Conservation (phyloP, 2,329 filamentous ascomycete genomes). For the Clonostachys byssicola region DNA sequence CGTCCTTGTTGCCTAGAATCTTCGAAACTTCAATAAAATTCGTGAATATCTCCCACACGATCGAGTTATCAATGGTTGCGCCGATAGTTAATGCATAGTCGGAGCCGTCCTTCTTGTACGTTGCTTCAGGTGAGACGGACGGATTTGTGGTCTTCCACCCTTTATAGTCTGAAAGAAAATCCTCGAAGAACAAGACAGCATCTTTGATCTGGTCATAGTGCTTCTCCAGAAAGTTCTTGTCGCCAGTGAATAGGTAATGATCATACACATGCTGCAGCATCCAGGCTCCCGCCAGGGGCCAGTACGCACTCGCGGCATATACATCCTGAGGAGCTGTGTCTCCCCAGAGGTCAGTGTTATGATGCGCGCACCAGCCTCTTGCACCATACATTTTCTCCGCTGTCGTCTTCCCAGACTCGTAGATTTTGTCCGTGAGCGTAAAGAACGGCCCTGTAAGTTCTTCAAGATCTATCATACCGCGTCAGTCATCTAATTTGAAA, state of each 20-base stretch:
- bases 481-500: too few species aligned
- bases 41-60: conserved; percentile 6
- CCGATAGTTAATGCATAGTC: conserved; percentile 4
- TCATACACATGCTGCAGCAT: conserved; percentile 2
- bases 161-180: conserved; percentile 11
- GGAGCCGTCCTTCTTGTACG: background rate
- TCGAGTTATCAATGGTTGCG: conserved; percentile 6
- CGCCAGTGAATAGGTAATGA: background rate
- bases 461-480: background rate
- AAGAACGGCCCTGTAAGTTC: conserved; percentile 21
- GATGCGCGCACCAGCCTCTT: conserved; percentile 24
- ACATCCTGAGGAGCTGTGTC: conserved; percentile 12
- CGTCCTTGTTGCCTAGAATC: conserved; percentile 3
- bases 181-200: conserved; percentile 18
- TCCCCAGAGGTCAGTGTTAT: conserved; percentile 30
- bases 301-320: conserved; percentile 3
- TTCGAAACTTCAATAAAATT: conserved; percentile 5
- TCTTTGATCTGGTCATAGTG: conserved; percentile 20
- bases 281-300: conserved; percentile 4
- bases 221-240: conserved; percentile 15
- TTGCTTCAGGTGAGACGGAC: conserved; percentile 10
- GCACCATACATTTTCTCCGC: conserved; percentile 15
- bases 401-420: background rate
- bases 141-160: conserved; percentile 13
- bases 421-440: conserved; percentile 16